Evolutionary conservation across 805 yeast genomes (phyloP), one percentile per base, ranked within the genome.

Genomic region (Danielozyma ontarioensis): DNA sequence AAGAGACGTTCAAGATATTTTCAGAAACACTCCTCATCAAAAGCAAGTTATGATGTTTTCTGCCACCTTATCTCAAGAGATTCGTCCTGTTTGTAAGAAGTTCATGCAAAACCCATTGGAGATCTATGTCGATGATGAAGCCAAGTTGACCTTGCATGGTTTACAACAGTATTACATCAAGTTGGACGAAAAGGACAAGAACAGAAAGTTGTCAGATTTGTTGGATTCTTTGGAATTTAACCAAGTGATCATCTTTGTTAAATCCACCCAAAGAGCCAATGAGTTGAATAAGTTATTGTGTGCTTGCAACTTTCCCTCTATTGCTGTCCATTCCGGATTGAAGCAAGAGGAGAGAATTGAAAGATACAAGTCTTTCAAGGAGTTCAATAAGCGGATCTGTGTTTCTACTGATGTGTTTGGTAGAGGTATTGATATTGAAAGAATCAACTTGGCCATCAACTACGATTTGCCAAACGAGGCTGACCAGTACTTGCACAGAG

Each of bases 1-100:
- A 74, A 82, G 96, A 63, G 98, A 90, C 58, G 96, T 90, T 39
- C 98, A 90, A 73, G 97, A 90, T 59, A 84, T 93, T 45, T 90
- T 93, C 80, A 82, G 96, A 64, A 85, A 85, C 41, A 90, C 98
- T 33, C 98, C 98, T 46, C 95, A 85, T 67, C 96, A 90, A 62
- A 90, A 90, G 68, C 98, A 90, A 72, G 97, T 93, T 36, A 89
- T 93, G 97, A 90, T 90, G 96, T 90, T 90, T 66, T 84, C 96
- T 40, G 98, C 98, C 46, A 90, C 98, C 36, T 74, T 90, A 51
- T 80, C 95, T 30, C 85, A 78, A 58, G 97, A 90, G 58, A 87
- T 90, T 55, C 84, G 96, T 64, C 96, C 96, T 42, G 80, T 93
- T 39, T 90, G 97, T 74, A 90, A 89, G 73, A 88, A 90, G 70